Percentiles rank a stretch among this genome's conserved stretches.
These are phyloP conservation scores for Scheffersomyces illinoinensis DNA, from an alignment of 1,139 yeast genomes.

Conservation along the genomic window DNA sequence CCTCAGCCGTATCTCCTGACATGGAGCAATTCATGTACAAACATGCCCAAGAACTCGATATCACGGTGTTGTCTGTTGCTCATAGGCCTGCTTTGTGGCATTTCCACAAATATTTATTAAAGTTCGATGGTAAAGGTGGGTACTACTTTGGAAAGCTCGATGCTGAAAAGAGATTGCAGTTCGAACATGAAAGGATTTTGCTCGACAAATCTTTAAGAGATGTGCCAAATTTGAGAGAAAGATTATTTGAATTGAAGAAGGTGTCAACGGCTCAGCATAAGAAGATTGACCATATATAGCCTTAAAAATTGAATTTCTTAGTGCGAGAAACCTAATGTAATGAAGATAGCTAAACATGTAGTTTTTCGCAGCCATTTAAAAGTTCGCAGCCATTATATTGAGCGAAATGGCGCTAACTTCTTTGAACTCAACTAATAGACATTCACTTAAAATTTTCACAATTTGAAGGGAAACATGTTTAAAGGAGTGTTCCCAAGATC, in stretches of 20 bases:
- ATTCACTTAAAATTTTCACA: background rate
- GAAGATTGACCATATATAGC: conserved; percentile 3
- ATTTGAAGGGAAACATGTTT: background rate
- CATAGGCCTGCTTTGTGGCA: conserved; percentile 93
- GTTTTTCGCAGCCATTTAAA: background rate
- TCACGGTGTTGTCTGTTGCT: conserved; percentile 85
- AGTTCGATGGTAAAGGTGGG: conserved; percentile 83
- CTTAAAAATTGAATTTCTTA: background rate
- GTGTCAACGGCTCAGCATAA: conserved; percentile 48
- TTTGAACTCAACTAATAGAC: background rate
- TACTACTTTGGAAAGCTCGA: conserved; percentile 69
- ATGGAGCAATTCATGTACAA: conserved; percentile 89
- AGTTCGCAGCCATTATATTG: background rate
- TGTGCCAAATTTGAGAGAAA: conserved; percentile 64
- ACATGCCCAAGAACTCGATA: conserved; percentile 78
- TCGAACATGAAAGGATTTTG: conserved; percentile 70
- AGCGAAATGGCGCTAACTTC: background rate
- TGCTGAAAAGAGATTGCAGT: conserved; percentile 64
- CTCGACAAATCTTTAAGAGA: conserved; percentile 67
- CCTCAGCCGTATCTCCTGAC: conserved; percentile 89
- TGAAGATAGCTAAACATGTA: background rate
- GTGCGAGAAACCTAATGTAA: background rate
- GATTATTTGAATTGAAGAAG: conserved; percentile 59
- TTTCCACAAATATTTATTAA: conserved; percentile 79
- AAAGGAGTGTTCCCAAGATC: background rate